Percentiles rank a stretch among this genome's conserved stretches.
phyloP scores from a whole-genome alignment of 164 flowering plant species.

The Liquidambar formosana region DNA sequence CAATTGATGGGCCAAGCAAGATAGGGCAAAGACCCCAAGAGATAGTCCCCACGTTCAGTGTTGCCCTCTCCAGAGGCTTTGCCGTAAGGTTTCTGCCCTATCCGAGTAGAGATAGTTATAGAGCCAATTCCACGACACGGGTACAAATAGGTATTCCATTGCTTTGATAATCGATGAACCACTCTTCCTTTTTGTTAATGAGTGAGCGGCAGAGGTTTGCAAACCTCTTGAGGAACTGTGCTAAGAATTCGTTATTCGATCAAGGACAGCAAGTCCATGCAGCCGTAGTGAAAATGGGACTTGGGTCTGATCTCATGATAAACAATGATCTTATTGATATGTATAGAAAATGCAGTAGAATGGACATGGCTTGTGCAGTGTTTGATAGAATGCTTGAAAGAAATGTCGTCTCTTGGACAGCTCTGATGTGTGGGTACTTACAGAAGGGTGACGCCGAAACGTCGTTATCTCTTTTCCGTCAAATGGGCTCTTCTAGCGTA shows the following conservation, averaged over 20 bases:
- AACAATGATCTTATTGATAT: conserved; percentile 62
- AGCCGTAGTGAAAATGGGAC: conserved; percentile 41
- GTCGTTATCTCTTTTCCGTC: conserved; percentile 37
- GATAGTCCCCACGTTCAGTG: no score
- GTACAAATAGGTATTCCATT: no score
- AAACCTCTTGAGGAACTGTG: conserved; percentile 47
- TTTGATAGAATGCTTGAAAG: conserved; percentile 72
- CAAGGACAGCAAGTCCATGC: conserved; percentile 59
- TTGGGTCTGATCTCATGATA: conserved; percentile 49
- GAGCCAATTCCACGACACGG: background rate
- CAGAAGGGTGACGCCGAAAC: conserved; percentile 42
- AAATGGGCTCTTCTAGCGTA: conserved; percentile 46
- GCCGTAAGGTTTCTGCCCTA: no score
- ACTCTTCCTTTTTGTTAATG: conserved; percentile 26
- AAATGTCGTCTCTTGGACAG: conserved; percentile 86
- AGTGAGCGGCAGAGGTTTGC: conserved; percentile 51
- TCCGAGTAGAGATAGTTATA: no score
- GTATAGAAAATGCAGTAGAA: conserved; percentile 63
- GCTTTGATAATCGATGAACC: background rate
- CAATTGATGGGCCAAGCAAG: no score
- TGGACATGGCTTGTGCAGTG: conserved; percentile 40
- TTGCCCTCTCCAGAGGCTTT: no score
- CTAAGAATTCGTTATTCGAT: conserved; percentile 37
- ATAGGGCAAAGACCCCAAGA: no score
- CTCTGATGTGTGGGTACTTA: conserved; percentile 67